phyloP scores from a whole-genome alignment of 1,139 yeast genomes.

The Geotrichum europaeum region DNA sequence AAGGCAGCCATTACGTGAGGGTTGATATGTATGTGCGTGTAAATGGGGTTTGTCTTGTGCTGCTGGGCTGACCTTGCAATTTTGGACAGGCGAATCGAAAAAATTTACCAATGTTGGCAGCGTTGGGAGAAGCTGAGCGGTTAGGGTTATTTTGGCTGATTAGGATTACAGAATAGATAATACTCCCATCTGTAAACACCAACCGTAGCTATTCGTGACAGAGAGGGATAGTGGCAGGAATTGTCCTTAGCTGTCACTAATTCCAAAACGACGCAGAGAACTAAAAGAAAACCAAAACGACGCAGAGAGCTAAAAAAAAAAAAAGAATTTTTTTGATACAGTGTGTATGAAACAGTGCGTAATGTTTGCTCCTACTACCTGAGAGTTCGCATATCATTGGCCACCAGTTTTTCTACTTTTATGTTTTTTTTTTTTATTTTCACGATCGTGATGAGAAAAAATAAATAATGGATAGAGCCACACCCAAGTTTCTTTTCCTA shows the following conservation, averaged over 20 bases:
- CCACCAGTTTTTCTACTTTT: neutral
- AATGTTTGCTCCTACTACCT: neutral
- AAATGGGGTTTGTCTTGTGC: neutral
- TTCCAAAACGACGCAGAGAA: neutral
- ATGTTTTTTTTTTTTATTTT: neutral
- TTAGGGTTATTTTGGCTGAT: neutral
- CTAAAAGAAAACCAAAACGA: neutral
- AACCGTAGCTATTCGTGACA: neutral
- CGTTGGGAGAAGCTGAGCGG: neutral
- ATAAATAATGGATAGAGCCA: neutral
- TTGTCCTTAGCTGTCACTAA: neutral
- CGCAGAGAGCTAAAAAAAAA: neutral
- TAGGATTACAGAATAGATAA: neutral
- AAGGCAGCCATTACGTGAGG: constrained; percentile 8
- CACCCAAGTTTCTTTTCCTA: neutral
- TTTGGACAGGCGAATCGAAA: neutral
- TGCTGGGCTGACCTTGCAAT: neutral
- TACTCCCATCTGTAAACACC: neutral
- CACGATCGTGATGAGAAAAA: neutral
- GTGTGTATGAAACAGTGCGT: neutral
- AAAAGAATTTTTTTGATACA: neutral
- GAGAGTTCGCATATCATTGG: neutral
- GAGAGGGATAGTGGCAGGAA: neutral
- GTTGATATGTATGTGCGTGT: neutral
- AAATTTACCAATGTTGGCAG: neutral